Evolutionary conservation across 192 early-diverging fungal species (phyloP).

Genomic region (Funneliformis geosporum): DNA sequence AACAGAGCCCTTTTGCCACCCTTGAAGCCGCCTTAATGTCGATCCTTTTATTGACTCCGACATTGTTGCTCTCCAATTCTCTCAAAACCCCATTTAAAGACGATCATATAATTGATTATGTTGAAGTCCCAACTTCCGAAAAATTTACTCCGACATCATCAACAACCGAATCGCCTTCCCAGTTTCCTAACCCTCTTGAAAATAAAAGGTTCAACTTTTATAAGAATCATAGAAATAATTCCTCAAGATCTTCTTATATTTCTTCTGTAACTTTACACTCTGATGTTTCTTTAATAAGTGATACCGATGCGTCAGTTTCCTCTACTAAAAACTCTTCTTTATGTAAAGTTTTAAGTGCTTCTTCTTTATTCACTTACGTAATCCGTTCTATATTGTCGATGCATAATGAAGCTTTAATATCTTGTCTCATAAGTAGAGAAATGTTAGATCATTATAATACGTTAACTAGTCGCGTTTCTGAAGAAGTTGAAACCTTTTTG

Average conservation of each 20-base stretch:
- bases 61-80: conserved; percentile 5
- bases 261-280: neutral
- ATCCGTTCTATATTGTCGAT: conserved; percentile 5
- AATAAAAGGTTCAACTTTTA: too few species aligned
- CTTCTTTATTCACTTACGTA: neutral
- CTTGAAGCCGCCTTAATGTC: conserved; percentile 30
- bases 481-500: neutral
- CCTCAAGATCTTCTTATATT: neutral
- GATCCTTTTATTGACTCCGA: conserved; percentile 24
- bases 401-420: conserved; percentile 17
- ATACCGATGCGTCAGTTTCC: neutral
- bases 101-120: neutral
- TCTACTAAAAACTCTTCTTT: conserved; percentile 9
- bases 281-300: neutral
- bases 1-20: conserved; percentile 10
- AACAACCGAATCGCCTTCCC: neutral
- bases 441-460: conserved; percentile 17
- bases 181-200: neutral
- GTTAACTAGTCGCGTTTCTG: neutral
- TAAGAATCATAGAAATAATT: neutral
- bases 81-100: neutral
- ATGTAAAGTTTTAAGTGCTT: conserved; percentile 19
- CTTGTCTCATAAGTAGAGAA: neutral
- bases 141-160: neutral
- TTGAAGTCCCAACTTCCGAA: neutral